Evolutionary conservation across 139 green algal species (phyloP), one percentile per base, ranked within the genome.

Genomic region (Closterium sp.): DNA sequence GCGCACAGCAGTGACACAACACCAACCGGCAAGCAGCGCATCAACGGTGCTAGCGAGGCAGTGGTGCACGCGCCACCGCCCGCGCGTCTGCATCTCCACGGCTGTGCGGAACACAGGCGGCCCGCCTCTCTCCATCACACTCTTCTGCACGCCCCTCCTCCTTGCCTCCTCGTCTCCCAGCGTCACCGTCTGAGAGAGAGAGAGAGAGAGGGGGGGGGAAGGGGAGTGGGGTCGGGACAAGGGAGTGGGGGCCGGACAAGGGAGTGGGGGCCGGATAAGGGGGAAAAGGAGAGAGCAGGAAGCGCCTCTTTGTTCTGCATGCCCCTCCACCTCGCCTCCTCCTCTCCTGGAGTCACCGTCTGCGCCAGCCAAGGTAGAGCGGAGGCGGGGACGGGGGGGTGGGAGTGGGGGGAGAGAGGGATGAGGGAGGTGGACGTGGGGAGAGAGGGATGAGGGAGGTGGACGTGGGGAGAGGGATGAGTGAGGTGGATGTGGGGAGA

Each of bases 91-190:
- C 91, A 95, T 94, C 93, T 95, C 93, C 31, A 95, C 89, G 0
- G 88, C 87, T 23, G 33, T n/a, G 9, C 43, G 23, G 88, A 95
- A 95, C 33, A 94, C 93, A 12, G 93, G 90, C 55, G 93, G 93
- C 21, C 84, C 91, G 87, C 94, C 88, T 7, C 93, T 81, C 86
- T 95, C 93, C 83, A 94, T 83, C 19, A 95, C 88, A 76, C 87
- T 94, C 93, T 95, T 95, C 88, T 95, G 93, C 83, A 94, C 91
- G 31, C 93, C 93, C 19, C 93, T 34, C 64, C 94, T 88, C 84
- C 89, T 89, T 5, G 95, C 95, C 90, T 96, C 94, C 10, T 96
- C 95, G 89, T 97, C 96, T 1, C 96, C 95, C 87, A 98, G 92
- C 19, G 95, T 97, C 34, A 97, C 96, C 10, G 83, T 92, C 84